phyloP scores from a whole-genome alignment of 441 rosid genomes.

The Brassica balearica region DNA sequence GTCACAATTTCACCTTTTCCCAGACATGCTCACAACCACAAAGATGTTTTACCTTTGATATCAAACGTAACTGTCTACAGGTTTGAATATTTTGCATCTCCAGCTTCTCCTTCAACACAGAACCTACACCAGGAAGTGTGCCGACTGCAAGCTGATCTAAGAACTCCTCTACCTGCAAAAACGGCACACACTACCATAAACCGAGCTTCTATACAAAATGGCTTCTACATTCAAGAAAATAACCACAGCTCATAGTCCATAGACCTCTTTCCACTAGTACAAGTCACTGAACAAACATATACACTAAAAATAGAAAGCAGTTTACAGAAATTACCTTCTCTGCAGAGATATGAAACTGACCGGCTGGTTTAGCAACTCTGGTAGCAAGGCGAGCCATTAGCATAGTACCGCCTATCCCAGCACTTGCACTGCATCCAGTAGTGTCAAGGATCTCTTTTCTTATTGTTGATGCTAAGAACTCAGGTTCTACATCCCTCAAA shows the following conservation, averaged over 20 bases:
- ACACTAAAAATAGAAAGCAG: background rate
- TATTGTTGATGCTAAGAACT: conserved; percentile 66
- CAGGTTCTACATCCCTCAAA: conserved; percentile 61
- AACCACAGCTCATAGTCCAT: background rate
- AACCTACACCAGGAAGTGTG: conserved; percentile 90
- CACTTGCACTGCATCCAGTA: conserved; percentile 94
- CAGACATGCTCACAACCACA: conserved; percentile 21
- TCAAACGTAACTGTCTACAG: conserved; percentile 78
- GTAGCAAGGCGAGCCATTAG: conserved; percentile 99
- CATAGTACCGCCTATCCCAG: conserved; percentile 89
- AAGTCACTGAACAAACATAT: background rate
- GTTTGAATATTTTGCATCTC: conserved; percentile 67
- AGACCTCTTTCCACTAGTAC: background rate
- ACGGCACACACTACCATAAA: conserved; percentile 22
- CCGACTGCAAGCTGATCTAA: conserved; percentile 73
- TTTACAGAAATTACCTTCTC: conserved; percentile 55
- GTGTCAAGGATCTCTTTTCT: conserved; percentile 79
- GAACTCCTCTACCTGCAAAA: conserved; percentile 74
- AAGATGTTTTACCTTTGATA: conserved; percentile 66
- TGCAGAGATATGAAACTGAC: conserved; percentile 78
- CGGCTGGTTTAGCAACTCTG: conserved; percentile 88
- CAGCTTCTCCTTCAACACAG: conserved; percentile 81
- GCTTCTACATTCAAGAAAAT: conserved; percentile 24
- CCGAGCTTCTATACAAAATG: background rate
- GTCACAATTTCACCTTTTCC: background rate